A percentile compares a stretch with the other conserved stretches of the same genome.
Conservation (phyloP, 2,329 filamentous ascomycete species). For the Xylaria multiplex region DNA sequence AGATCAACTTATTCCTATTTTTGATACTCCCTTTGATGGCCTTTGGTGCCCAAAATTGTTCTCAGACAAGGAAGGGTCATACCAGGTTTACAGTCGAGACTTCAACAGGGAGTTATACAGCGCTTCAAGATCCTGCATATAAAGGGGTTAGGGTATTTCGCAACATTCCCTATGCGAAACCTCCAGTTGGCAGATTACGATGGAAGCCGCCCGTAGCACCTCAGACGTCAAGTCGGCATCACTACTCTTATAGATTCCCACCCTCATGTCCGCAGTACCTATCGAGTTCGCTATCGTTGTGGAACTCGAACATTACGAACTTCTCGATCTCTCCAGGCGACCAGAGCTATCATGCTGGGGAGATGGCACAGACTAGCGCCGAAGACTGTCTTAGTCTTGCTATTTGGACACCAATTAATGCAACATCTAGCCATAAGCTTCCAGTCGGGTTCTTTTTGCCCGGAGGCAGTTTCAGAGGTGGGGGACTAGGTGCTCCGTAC, state of each 20-base stretch:
- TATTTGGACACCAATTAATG: slow-evolving; percentile 48
- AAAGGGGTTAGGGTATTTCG: slow-evolving; percentile 46
- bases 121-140: slow-evolving; percentile 39
- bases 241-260: slow-evolving; percentile 41
- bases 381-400: slow-evolving; percentile 52
- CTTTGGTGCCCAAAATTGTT: slow-evolving; percentile 9
- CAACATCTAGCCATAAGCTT: slow-evolving; percentile 37
- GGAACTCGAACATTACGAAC: slow-evolving; percentile 44
- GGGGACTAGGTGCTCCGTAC: slow-evolving; percentile 42
- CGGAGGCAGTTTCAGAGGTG: slow-evolving; percentile 43
- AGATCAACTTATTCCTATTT: slow-evolving; percentile 16
- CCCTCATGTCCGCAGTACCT: slow-evolving; percentile 49
- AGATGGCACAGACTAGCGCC: slow-evolving; percentile 44
- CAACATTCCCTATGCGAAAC: slow-evolving; percentile 65
- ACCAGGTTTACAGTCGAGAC: slow-evolving; percentile 40
- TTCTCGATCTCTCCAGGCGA: slow-evolving; percentile 39
- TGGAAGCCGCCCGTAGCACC: slow-evolving; percentile 51
- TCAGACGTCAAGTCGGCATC: slow-evolving; percentile 39
- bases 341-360: slow-evolving; percentile 39
- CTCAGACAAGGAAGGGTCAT: not conserved
- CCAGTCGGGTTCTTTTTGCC: slow-evolving; percentile 44
- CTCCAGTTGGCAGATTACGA: slow-evolving; percentile 63
- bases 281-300: slow-evolving; percentile 42
- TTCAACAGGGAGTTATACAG: slow-evolving; percentile 41
- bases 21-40: slow-evolving; percentile 24